phyloP scores from a whole-genome alignment of 1,139 yeast genomes.

The Kodamaea derodonti region DNA sequence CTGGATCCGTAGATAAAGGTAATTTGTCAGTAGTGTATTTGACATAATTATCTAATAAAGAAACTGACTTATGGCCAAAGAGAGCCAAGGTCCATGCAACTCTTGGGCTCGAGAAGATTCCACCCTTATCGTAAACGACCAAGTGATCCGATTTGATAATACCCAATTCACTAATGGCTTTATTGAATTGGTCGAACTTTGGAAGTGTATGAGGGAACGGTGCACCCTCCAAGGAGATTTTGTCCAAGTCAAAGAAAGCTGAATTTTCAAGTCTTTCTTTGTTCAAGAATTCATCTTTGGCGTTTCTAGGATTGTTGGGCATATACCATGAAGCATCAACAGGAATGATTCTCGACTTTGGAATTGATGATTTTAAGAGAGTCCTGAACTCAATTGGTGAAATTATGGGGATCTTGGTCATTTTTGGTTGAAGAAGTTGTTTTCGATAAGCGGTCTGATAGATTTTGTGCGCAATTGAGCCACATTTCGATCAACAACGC shows the following conservation, averaged over 20 bases:
- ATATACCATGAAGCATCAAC: constrained; percentile 92
- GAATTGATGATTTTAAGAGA: constrained; percentile 14
- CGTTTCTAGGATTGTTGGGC: constrained; percentile 68
- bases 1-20: constrained; percentile 19
- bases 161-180: constrained; percentile 48
- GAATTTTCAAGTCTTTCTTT: constrained; percentile 62
- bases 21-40: constrained; percentile 35
- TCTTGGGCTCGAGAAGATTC: constrained; percentile 84
- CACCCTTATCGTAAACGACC: constrained; percentile 82
- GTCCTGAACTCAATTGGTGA: constrained; percentile 21
- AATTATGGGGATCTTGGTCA: constrained; percentile 10
- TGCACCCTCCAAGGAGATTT: constrained; percentile 51
- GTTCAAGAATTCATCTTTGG: constrained; percentile 51
- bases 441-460: no score
- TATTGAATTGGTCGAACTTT: constrained; percentile 47
- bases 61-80: constrained; percentile 69
- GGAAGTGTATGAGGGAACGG: constrained; percentile 92
- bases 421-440: not conserved
- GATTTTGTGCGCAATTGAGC: no score
- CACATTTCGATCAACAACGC: no score
- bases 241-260: constrained; percentile 78
- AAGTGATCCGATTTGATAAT: constrained; percentile 49
- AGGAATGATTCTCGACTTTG: constrained; percentile 47
- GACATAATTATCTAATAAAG: constrained; percentile 65
- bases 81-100: constrained; percentile 85